These are phyloP conservation scores for Oldenlandia corymbosa DNA, from an alignment of 257 asterid species.

Conservation along the genomic window DNA sequence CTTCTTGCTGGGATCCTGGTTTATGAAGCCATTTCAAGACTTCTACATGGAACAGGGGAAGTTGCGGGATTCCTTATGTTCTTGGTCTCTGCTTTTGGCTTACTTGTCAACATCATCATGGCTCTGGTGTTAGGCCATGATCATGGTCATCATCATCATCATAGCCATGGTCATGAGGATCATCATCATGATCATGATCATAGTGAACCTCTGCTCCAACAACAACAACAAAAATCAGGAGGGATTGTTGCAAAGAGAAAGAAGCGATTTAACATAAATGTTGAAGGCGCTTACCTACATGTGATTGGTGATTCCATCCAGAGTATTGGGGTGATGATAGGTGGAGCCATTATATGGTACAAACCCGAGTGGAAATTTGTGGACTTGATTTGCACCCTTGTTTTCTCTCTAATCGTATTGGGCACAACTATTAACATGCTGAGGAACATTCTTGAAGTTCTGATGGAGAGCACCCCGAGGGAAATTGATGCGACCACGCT, in stretches of 20 bases:
- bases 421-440: constrained; percentile 77
- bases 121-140: constrained; percentile 80
- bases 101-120: constrained; percentile 72
- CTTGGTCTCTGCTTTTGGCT: constrained; percentile 71
- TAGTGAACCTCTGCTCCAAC: constrained; percentile 38
- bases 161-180: constrained; percentile 34
- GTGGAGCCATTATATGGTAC: constrained; percentile 83
- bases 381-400: constrained; percentile 77
- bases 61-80: constrained; percentile 87
- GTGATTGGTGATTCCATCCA: constrained; percentile 88
- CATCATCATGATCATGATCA: constrained; percentile 33
- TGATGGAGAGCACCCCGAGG: constrained; percentile 94
- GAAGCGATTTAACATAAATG: constrained; percentile 58
- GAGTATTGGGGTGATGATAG: constrained; percentile 93
- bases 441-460: constrained; percentile 68
- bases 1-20: constrained; percentile 91
- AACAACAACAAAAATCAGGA: constrained; percentile 25
- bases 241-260: constrained; percentile 30
- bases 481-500: constrained; percentile 79
- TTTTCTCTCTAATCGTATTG: constrained; percentile 60
- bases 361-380: constrained; percentile 83
- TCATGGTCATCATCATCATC: constrained; percentile 48
- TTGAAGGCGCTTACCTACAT: constrained; percentile 94
- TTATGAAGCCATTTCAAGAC: constrained; percentile 75
- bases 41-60: constrained; percentile 54